Evolutionary conservation across 805 yeast species (phyloP).

Genomic region (Kluyveromyces wickerhamii): DNA sequence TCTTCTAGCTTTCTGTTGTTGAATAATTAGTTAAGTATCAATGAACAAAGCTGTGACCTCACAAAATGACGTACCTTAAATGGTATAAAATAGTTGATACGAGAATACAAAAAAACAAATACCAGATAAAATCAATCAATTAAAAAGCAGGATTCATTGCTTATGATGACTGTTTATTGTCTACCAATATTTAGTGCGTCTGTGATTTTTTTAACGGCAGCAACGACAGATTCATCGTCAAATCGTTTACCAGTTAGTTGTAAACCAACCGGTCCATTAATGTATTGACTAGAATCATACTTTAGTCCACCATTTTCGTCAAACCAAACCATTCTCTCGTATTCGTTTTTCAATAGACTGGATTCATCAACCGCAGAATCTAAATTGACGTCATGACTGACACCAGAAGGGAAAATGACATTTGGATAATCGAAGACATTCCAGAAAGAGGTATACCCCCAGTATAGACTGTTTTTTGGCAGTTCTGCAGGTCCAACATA

Average conservation of each 20-base stretch:
- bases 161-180: too few relatives aligned
- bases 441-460: slow-evolving; percentile 76
- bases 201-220: slow-evolving; percentile 36
- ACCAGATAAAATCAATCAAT: too few relatives aligned
- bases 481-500: slow-evolving; percentile 64
- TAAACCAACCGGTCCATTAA: slow-evolving; percentile 41
- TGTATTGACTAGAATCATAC: slow-evolving; percentile 30
- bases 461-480: slow-evolving; percentile 53
- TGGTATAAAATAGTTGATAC: too few relatives aligned
- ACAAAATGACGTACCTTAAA: too few relatives aligned
- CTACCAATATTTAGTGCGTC: slow-evolving; percentile 24
- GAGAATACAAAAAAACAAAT: too few relatives aligned
- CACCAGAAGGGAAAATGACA: slow-evolving; percentile 54
- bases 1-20: too few relatives aligned
- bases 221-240: slow-evolving; percentile 42
- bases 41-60: too few relatives aligned
- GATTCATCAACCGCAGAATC: slow-evolving; percentile 29
- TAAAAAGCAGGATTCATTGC: too few relatives aligned
- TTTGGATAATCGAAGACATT: slow-evolving; percentile 67
- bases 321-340: slow-evolving; percentile 20
- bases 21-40: too few relatives aligned
- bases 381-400: slow-evolving; percentile 45
- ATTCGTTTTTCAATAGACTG: slow-evolving; percentile 13
- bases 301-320: slow-evolving; percentile 11
- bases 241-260: slow-evolving; percentile 46